phyloP scores from a whole-genome alignment of 352 stramenopile genomes.

The Globisporangium apiculatum region DNA sequence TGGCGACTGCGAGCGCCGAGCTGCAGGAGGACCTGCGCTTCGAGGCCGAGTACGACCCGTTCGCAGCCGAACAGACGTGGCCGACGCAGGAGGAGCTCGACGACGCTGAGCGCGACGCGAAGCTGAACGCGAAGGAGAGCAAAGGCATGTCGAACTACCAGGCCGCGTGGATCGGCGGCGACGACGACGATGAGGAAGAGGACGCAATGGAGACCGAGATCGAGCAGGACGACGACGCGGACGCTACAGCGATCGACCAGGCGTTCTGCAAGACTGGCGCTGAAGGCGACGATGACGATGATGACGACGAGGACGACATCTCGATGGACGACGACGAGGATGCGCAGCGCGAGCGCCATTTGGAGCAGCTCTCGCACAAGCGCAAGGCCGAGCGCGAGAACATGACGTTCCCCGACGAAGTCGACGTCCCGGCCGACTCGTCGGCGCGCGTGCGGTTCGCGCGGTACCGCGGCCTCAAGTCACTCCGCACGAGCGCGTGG shows the following conservation, averaged over 20 bases:
- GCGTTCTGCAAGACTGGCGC: constrained; percentile 73
- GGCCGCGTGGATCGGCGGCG: constrained; percentile 89
- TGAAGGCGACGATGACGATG: constrained; percentile 46
- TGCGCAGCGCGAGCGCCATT: constrained; percentile 22
- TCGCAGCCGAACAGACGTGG: constrained; percentile 98
- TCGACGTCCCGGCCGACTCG: constrained; percentile 59
- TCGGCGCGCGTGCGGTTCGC: constrained; percentile 68
- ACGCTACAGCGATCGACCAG: constrained; percentile 57
- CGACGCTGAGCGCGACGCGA: constrained; percentile 61
- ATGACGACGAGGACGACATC: constrained; percentile 69
- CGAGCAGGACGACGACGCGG: constrained; percentile 34
- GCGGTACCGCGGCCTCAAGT: constrained; percentile 95
- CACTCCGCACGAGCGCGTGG: constrained; percentile 94
- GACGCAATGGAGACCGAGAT: constrained; percentile 42
- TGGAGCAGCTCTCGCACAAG: constrained; percentile 64
- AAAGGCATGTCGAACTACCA: constrained; percentile 92
- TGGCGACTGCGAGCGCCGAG: constrained; percentile 55
- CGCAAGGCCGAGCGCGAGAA: constrained; percentile 89
- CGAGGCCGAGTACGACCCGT: constrained; percentile 89
- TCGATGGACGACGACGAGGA: constrained; percentile 70
- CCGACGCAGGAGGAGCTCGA: constrained; percentile 94
- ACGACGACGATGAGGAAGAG: constrained; percentile 48
- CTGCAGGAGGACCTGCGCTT: constrained; percentile 80
- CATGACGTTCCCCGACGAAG: constrained; percentile 95
- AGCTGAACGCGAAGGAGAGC: constrained; percentile 35